These are phyloP conservation scores for Articulospora tetracladia DNA, from an alignment of 495 filamentous ascomycete species.

Conservation along the genomic window DNA sequence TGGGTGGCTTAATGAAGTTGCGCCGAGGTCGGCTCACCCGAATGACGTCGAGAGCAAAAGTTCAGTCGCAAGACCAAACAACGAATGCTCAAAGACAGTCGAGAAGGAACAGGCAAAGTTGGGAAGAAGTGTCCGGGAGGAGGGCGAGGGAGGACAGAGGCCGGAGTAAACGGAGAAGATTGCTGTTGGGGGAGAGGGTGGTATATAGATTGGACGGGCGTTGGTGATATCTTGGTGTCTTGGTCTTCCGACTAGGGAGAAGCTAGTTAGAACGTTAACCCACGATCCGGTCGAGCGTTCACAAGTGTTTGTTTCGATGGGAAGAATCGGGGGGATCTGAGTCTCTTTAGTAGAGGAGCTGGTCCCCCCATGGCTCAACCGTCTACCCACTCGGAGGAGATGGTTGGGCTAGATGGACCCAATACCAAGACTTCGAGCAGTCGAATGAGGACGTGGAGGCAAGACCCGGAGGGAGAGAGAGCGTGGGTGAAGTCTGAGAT, in stretches of 20 bases:
- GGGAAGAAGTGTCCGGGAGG: background rate
- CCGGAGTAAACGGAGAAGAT: too few species aligned
- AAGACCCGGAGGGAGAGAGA: background rate
- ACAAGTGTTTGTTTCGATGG: background rate
- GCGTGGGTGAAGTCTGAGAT: background rate
- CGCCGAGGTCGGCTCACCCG: background rate
- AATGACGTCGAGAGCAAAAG: background rate
- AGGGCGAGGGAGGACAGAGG: background rate
- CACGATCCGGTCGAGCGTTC: background rate
- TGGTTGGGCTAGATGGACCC: background rate
- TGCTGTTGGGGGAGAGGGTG: background rate
- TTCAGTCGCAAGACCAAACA: background rate
- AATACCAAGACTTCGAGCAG: background rate
- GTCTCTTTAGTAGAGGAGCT: slow-evolving; percentile 9
- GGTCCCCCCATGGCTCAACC: background rate
- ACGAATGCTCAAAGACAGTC: background rate
- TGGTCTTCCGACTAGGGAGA: background rate
- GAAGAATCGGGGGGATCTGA: slow-evolving; percentile 10
- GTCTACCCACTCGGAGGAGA: slow-evolving; percentile 1
- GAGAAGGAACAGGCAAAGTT: background rate
- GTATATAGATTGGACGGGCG: background rate
- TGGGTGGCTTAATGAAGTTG: background rate
- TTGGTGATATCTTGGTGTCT: background rate
- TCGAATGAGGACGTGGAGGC: background rate
- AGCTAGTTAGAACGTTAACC: background rate